Conservation (phyloP, 495 filamentous ascomycete genomes). For the Achaetomiella virescens region DNA sequence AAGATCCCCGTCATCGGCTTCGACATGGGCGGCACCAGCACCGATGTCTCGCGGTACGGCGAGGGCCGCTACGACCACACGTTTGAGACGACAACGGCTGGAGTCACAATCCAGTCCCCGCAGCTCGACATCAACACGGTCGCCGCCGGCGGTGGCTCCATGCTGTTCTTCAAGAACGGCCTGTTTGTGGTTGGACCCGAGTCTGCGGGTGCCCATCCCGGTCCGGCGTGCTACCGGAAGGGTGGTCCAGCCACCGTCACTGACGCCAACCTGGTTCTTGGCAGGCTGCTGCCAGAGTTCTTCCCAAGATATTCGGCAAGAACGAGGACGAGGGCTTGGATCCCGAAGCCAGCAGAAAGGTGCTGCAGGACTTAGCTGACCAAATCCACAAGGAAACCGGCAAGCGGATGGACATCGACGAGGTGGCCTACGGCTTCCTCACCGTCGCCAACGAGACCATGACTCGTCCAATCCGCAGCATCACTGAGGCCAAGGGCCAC, state of each 20-base stretch:
- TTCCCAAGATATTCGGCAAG: slow-evolving; percentile 94
- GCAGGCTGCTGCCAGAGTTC: slow-evolving; percentile 83
- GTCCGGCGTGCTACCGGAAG: slow-evolving; percentile 91
- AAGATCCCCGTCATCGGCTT: slow-evolving; percentile 92
- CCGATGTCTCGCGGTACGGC: slow-evolving; percentile 89
- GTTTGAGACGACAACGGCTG: slow-evolving; percentile 94
- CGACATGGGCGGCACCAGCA: slow-evolving; percentile 92
- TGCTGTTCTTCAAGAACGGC: slow-evolving; percentile 84
- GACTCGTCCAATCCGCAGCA: slow-evolving; percentile 83
- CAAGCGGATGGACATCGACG: slow-evolving; percentile 73
- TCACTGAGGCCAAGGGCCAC: slow-evolving; percentile 91
- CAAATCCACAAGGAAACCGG: slow-evolving; percentile 65
- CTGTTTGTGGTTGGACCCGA: slow-evolving; percentile 96
- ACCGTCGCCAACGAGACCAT: slow-evolving; percentile 95
- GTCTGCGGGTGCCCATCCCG: slow-evolving; percentile 87
- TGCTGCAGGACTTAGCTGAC: slow-evolving; percentile 71
- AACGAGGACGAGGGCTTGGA: slow-evolving; percentile 87
- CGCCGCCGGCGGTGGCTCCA: slow-evolving; percentile 86
- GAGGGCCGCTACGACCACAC: slow-evolving; percentile 89
- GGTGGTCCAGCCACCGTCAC: slow-evolving; percentile 90
- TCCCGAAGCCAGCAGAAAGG: slow-evolving; percentile 63
- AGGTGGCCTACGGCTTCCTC: slow-evolving; percentile 86
- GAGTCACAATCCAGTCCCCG: slow-evolving; percentile 89
- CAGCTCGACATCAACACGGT: slow-evolving; percentile 98
- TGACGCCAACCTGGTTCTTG: slow-evolving; percentile 87